A percentile compares a stretch with the other conserved stretches of the same genome.
Evolutionary conservation across 2,329 filamentous ascomycete genomes (phyloP).

Genomic region (Fusarium sp.): DNA sequence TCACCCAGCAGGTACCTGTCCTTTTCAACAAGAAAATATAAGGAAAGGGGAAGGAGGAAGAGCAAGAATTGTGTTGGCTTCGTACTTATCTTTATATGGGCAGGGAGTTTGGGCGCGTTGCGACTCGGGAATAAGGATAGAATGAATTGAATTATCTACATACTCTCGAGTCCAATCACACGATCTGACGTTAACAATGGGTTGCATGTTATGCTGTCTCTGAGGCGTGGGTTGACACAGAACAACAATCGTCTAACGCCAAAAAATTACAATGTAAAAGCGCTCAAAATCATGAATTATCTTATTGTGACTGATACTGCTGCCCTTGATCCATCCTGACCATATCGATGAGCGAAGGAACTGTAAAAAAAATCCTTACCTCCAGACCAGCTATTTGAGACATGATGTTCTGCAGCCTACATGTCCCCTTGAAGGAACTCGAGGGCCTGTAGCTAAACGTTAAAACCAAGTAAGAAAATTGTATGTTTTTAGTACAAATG

Average conservation of each 20-base stretch:
- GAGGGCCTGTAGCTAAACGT: background rate
- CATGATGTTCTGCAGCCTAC: background rate
- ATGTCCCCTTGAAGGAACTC: background rate
- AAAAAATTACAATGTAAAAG: background rate
- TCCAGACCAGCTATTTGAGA: slow-evolving; percentile 5
- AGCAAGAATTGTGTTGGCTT: slow-evolving; percentile 24
- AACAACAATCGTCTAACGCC: background rate
- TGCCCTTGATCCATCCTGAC: slow-evolving; percentile 19
- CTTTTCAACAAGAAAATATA: slow-evolving; percentile 5
- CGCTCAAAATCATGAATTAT: slow-evolving; percentile 35
- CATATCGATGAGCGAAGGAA: slow-evolving; percentile 8
- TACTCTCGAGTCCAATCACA: background rate
- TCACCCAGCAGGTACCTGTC: background rate
- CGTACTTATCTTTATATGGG: slow-evolving; percentile 38
- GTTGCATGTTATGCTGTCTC: background rate
- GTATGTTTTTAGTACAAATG: slow-evolving; percentile 34
- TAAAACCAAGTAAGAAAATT: slow-evolving; percentile 18
- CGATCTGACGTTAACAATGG: background rate
- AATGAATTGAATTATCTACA: slow-evolving; percentile 32
- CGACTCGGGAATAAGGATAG: slow-evolving; percentile 35
- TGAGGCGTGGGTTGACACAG: background rate
- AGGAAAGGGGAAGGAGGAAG: slow-evolving; percentile 15
- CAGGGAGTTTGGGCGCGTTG: slow-evolving; percentile 42
- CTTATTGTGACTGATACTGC: slow-evolving; percentile 25
- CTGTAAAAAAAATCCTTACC: background rate